Evolutionary conservation across 495 filamentous ascomycete species (phyloP).

Genomic region (Penicillium taxi): DNA sequence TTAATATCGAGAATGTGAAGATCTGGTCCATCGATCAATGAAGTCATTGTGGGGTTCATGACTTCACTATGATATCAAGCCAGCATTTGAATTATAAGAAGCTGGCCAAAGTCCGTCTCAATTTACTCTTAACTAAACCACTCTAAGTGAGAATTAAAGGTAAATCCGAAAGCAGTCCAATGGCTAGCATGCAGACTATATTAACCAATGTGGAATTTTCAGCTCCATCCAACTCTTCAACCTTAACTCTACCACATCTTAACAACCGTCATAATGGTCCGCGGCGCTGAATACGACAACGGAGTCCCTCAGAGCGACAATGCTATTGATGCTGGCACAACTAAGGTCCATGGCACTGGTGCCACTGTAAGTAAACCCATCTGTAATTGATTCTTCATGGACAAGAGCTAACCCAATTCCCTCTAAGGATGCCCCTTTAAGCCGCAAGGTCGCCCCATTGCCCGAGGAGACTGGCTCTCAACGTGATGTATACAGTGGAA

Average conservation of each 20-base stretch:
- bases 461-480: slow-evolving; percentile 30
- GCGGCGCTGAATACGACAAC: slow-evolving; percentile 45
- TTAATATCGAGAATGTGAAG: too few species aligned
- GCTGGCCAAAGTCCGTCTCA: too few species aligned
- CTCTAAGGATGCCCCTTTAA: slow-evolving; percentile 30
- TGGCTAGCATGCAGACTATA: too few species aligned
- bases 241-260: background rate
- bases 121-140: too few species aligned
- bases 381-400: background rate
- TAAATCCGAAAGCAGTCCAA: background rate
- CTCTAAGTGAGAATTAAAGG: too few species aligned
- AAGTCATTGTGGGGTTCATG: slow-evolving; percentile 31
- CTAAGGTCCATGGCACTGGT: slow-evolving; percentile 35
- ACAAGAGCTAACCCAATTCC: background rate
- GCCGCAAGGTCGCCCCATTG: slow-evolving; percentile 39
- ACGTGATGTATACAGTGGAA: slow-evolving; percentile 21
- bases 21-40: slow-evolving; percentile 16
- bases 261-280: slow-evolving; percentile 34
- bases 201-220: background rate
- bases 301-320: slow-evolving; percentile 43
- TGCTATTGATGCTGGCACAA: slow-evolving; percentile 38
- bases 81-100: too few species aligned
- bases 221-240: background rate
- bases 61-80: slow-evolving; percentile 38
- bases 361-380: slow-evolving; percentile 23